Conservation (phyloP, 2,329 filamentous ascomycete genomes). For the Ceratocystis albifundus region DNA sequence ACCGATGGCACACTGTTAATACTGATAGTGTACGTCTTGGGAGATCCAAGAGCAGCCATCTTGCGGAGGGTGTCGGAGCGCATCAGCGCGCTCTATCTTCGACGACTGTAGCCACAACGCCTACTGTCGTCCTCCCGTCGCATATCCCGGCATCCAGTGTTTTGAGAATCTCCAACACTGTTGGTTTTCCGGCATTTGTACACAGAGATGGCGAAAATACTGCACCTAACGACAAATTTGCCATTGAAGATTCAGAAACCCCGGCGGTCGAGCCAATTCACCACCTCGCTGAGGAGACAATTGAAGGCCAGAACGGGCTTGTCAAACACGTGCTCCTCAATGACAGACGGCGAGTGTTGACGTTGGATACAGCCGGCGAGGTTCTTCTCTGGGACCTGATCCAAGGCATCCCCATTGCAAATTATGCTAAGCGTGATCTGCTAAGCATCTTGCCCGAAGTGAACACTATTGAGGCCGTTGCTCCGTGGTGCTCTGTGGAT, state of each 20-base stretch:
- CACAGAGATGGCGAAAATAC: conserved; percentile 41
- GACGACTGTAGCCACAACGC: conserved; percentile 30
- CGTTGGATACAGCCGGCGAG: conserved; percentile 87
- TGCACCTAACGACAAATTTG: conserved; percentile 37
- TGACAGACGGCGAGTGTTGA: conserved; percentile 78
- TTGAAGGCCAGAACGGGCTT: conserved; percentile 88
- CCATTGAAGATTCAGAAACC: conserved; percentile 26
- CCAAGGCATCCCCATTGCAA: conserved; percentile 73
- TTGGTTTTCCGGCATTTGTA: conserved; percentile 54
- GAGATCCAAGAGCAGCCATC: not conserved
- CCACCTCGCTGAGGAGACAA: conserved; percentile 61
- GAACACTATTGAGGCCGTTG: conserved; percentile 78
- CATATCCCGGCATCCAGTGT: conserved; percentile 69
- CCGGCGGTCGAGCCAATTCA: conserved; percentile 48
- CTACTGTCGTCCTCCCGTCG: conserved; percentile 33
- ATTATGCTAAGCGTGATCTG: conserved; percentile 87
- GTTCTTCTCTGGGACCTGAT: conserved; percentile 92
- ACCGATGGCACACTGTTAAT: conserved; percentile 80
- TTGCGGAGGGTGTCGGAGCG: not conserved
- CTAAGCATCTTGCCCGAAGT: conserved; percentile 82
- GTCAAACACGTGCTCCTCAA: conserved; percentile 90
- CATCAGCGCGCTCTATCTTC: conserved; percentile 18
- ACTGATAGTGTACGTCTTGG: conserved; percentile 61
- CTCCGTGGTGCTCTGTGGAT: conserved; percentile 93
- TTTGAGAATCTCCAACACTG: conserved; percentile 72